Percentiles rank a stretch among this genome's conserved stretches.
These are phyloP conservation scores for Claviceps purpurea DNA, from an alignment of 2,329 filamentous ascomycete genomes.

Conservation along the genomic window DNA sequence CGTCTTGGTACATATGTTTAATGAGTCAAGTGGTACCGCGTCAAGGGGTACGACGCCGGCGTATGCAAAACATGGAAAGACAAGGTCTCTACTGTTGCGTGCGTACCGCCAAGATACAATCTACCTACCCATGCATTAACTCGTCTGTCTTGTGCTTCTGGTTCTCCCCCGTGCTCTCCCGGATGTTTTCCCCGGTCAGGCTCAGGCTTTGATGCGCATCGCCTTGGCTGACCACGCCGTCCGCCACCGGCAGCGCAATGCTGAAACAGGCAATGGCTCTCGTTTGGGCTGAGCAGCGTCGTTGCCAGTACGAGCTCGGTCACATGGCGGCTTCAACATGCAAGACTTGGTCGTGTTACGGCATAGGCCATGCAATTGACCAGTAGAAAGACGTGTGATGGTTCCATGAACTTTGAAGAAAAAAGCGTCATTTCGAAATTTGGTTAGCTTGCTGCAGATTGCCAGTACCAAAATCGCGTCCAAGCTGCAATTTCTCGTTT, in stretches of 20 bases:
- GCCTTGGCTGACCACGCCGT: not conserved
- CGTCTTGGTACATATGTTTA: not conserved
- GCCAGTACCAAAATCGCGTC: too few species aligned
- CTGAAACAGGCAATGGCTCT: not conserved
- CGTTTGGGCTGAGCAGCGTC: not conserved
- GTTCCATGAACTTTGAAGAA: too few species aligned
- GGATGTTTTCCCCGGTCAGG: not conserved
- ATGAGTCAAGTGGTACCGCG: not conserved
- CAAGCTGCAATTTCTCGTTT: too few species aligned
- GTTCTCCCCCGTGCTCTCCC: not conserved
- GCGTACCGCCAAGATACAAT: not conserved
- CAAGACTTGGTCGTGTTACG: not conserved
- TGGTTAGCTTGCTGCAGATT: too few species aligned
- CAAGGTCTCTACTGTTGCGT: too few species aligned
- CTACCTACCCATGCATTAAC: not conserved
- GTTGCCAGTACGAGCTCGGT: not conserved
- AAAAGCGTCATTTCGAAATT: too few species aligned
- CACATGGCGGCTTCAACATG: constrained; percentile 1
- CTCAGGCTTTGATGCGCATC: not conserved
- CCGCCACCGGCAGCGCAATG: not conserved
- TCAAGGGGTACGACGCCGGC: not conserved
- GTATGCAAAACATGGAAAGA: too few species aligned
- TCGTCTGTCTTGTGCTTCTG: not conserved
- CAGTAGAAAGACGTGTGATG: not conserved
- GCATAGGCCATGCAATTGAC: not conserved